Conservation (phyloP, 805 yeast species). For the Starmerella bombicola region DNA sequence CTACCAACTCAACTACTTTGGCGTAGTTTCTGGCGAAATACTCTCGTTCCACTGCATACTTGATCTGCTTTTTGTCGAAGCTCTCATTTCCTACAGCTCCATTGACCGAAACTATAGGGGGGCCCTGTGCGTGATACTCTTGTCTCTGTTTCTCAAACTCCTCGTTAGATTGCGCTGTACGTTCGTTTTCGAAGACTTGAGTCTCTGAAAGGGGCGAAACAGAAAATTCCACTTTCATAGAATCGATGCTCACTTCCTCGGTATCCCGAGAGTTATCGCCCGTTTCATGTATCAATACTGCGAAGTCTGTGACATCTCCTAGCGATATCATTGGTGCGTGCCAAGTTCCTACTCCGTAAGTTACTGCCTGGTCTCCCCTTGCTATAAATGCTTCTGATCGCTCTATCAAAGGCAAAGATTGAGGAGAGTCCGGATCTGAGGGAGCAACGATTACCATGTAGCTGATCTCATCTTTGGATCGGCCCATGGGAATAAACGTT, state of each 20-base stretch:
- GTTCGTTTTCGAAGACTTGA: slow-evolving; percentile 25
- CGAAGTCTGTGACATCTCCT: slow-evolving; percentile 60
- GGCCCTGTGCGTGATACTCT: slow-evolving; percentile 45
- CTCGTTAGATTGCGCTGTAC: slow-evolving; percentile 55
- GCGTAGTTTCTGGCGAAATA: slow-evolving; percentile 44
- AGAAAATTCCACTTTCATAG: slow-evolving; percentile 26
- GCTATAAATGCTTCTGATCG: slow-evolving; percentile 58
- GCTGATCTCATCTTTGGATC: slow-evolving; percentile 36
- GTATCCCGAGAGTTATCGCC: slow-evolving; percentile 70
- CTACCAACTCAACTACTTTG: slow-evolving; percentile 39
- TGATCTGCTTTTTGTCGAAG: slow-evolving; percentile 32
- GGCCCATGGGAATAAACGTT: slow-evolving; percentile 85
- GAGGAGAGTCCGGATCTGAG: slow-evolving; percentile 25
- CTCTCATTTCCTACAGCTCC: slow-evolving; percentile 9
- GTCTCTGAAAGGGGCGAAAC: neutral
- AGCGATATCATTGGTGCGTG: slow-evolving; percentile 94
- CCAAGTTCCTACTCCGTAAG: slow-evolving; percentile 78
- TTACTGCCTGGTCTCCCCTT: slow-evolving; percentile 75
- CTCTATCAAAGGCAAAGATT: slow-evolving; percentile 40
- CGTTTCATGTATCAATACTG: slow-evolving; percentile 78
- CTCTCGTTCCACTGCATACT: slow-evolving; percentile 50
- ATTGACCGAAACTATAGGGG: slow-evolving; percentile 26
- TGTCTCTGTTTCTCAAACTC: slow-evolving; percentile 42
- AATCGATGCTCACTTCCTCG: slow-evolving; percentile 61
- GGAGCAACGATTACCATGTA: slow-evolving; percentile 73